phyloP scores from a whole-genome alignment of 306 rosid genomes.

The Trichosanthes truncata region DNA sequence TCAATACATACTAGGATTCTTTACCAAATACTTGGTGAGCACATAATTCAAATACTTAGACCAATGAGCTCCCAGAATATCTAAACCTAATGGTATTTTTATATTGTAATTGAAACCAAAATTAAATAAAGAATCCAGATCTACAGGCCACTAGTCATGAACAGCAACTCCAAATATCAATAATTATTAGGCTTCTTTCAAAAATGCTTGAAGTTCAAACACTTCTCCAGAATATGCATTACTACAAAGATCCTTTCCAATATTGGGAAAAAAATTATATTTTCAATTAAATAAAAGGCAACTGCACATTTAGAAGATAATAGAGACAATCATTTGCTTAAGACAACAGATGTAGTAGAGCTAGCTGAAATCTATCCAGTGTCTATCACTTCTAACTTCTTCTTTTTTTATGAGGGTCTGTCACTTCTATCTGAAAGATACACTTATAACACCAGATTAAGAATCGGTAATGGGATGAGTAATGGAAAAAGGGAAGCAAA shows the following conservation, averaged over 20 bases:
- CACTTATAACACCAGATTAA: not conserved
- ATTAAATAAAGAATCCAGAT: not conserved
- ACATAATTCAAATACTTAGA: not conserved
- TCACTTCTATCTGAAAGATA: not conserved
- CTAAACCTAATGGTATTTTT: not conserved
- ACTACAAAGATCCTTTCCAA: not conserved
- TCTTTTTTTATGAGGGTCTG: not conserved
- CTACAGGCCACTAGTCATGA: not conserved
- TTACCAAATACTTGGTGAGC: not conserved
- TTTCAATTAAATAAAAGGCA: not conserved
- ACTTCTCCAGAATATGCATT: not conserved
- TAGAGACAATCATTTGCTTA: not conserved
- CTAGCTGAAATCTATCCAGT: not conserved
- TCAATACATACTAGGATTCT: not conserved
- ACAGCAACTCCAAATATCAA: not conserved
- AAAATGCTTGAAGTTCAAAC: not conserved
- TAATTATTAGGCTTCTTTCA: not conserved
- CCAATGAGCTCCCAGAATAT: not conserved
- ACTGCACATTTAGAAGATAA: not conserved
- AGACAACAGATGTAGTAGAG: not conserved
- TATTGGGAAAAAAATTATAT: not conserved
- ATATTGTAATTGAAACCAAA: not conserved
- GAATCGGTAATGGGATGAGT: not conserved
- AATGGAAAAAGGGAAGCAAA: not conserved
- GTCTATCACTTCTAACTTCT: not conserved